Conservation (phyloP, 2,329 filamentous ascomycete species). For the Aurifilum marmelostoma region DNA sequence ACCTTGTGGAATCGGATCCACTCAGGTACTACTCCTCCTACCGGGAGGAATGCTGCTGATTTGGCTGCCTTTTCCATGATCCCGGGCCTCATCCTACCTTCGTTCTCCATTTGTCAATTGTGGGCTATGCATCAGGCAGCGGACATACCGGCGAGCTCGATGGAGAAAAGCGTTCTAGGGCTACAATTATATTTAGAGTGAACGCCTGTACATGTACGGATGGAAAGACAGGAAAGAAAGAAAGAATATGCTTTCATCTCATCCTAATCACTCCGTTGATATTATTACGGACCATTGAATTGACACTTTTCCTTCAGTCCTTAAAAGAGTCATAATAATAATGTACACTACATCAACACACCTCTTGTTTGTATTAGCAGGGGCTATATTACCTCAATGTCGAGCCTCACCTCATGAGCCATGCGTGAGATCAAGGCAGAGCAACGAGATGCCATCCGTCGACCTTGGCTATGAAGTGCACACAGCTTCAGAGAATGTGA, state of each 20-base stretch:
- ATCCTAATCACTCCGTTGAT: no score
- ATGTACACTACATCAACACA: background rate
- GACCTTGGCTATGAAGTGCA: slow-evolving; percentile 38
- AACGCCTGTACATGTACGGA: background rate
- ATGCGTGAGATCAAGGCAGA: background rate
- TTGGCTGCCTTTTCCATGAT: background rate
- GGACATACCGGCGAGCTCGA: background rate
- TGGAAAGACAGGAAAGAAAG: background rate
- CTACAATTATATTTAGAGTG: background rate
- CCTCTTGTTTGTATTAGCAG: background rate
- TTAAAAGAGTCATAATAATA: background rate
- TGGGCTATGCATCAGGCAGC: background rate
- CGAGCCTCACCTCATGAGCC: slow-evolving; percentile 12
- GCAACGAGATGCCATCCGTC: slow-evolving; percentile 29
- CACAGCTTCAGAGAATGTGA: slow-evolving; percentile 34
- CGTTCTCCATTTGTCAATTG: background rate
- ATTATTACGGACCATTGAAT: background rate
- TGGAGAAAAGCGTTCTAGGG: background rate
- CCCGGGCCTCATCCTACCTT: background rate
- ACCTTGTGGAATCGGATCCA: background rate
- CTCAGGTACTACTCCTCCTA: background rate
- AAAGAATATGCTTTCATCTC: background rate
- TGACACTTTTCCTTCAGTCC: background rate
- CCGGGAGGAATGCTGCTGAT: background rate
- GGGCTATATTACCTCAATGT: background rate